phyloP scores from a whole-genome alignment of 2,329 filamentous ascomycete genomes.

The Exophiala aquamarina region DNA sequence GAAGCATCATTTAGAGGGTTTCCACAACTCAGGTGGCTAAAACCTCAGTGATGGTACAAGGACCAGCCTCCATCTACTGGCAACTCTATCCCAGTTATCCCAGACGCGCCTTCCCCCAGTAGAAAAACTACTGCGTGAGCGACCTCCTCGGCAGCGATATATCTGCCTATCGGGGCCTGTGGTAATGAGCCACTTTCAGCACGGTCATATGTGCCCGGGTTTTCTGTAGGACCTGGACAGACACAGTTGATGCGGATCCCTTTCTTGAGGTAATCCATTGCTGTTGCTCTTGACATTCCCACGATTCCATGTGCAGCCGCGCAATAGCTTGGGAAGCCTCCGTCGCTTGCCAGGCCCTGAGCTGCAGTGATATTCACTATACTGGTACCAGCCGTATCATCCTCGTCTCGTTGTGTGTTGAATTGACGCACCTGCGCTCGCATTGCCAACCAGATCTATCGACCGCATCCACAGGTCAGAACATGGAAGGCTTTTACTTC shows the following conservation, averaged over 20 bases:
- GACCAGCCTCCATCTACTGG: conserved; percentile 48
- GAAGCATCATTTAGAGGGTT: no score
- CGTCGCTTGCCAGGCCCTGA: conserved; percentile 36
- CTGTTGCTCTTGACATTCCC: conserved; percentile 37
- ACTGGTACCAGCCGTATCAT: conserved; percentile 41
- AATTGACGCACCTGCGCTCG: neutral
- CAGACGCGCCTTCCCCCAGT: conserved; percentile 44
- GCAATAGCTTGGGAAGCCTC: conserved; percentile 35
- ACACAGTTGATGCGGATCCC: conserved; percentile 2
- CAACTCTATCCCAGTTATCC: conserved; percentile 46
- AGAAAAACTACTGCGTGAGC: conserved; percentile 47
- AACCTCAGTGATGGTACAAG: conserved; percentile 1
- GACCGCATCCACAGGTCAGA: neutral
- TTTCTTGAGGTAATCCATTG: conserved; percentile 34
- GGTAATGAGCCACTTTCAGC: conserved; percentile 2
- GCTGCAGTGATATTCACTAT: conserved; percentile 56
- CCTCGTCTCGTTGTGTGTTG: neutral
- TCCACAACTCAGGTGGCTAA: neutral
- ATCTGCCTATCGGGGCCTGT: conserved; percentile 28
- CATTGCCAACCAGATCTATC: neutral
- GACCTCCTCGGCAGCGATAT: conserved; percentile 34
- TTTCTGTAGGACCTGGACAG: neutral
- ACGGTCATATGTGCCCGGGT: neutral
- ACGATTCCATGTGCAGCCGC: conserved; percentile 37
- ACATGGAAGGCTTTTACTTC: no score